Base-by-base conservation (phyloP, 129 eudicot species). In the Centrapalus pauciflorus region DNA sequence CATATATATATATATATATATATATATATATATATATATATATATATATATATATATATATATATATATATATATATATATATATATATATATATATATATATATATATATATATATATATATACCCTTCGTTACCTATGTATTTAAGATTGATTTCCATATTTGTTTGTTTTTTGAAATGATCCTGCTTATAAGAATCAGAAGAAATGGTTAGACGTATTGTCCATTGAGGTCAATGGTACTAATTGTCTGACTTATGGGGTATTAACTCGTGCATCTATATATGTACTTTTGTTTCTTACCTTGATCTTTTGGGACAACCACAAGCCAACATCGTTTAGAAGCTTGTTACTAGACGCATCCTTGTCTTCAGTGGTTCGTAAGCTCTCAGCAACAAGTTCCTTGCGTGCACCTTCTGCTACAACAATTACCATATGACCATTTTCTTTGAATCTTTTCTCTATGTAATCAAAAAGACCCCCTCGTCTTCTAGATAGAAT, bases 351-450 rank as follows among this genome's bases (percentile, higher is more conserved):
- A 21, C 99, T 95, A 10, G 97, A 94, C 55, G 90, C 86, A 77
- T 86, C 99, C 64, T 66, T 66, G 65, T 46, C 61, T 25, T 76
- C 70, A 4, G 30, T 37, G 29, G 76, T 52, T n/a, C 51, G 70
- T 70, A 64, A 28, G 72, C 82, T 78, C 76, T 80, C 82, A 7
- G 86, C 46, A 12, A 86, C 82, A 33, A 86, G 86, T 41, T 86
- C 96, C 65, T 89, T 86, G 33, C 97, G 97, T 12, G 95, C 97
- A 60, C 99, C 99, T 89, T 94, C 99, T 25, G 97, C 99, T 33
- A 94, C 77, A 64, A 94, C 99, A 52, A 94, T 86, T 50, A 94
- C 99, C 99, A 94, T 89, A 73, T 94, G 99, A 9, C 90, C 97
- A 4, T 89, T 79, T 69, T 86, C 95, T 77, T 81, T 86, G 48